phyloP scores from a whole-genome alignment of 345 rosid genomes.

The Mercurialis annua region DNA sequence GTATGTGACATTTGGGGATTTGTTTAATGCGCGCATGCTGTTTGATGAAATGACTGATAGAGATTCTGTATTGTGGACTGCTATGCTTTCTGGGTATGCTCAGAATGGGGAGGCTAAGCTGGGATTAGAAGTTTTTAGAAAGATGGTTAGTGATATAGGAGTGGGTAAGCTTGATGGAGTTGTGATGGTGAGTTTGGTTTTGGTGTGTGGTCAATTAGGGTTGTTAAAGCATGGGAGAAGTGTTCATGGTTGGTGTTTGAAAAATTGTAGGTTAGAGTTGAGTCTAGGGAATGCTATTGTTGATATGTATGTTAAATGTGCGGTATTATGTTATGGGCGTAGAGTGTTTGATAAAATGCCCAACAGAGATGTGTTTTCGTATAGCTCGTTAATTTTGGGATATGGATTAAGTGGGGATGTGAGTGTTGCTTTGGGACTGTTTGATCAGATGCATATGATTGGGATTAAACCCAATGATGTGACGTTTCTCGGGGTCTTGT shows the following conservation, averaged over 20 bases:
- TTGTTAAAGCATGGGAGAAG: conserved; percentile 51
- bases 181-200: conserved; percentile 61
- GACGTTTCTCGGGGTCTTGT: conserved; percentile 61
- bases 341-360: conserved; percentile 40
- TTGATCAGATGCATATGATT: conserved; percentile 36
- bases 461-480: conserved; percentile 49
- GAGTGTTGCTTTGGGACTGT: conserved; percentile 32
- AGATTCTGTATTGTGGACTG: conserved; percentile 57
- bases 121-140: conserved; percentile 41
- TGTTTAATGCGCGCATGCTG: conserved; percentile 38
- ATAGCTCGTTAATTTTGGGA: conserved; percentile 64
- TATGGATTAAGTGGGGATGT: conserved; percentile 52
- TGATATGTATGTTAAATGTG: conserved; percentile 57
- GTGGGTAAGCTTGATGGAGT: conserved; percentile 48
- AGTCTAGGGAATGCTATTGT: conserved; percentile 53
- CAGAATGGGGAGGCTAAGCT: conserved; percentile 46
- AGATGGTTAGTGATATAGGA: conserved; percentile 30
- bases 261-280: conserved; percentile 44
- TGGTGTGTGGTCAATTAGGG: conserved; percentile 50
- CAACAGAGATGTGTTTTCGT: conserved; percentile 51
- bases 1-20: conserved; percentile 31
- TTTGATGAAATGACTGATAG: conserved; percentile 49
- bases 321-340: conserved; percentile 31
- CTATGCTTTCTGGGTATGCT: conserved; percentile 64
- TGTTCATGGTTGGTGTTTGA: conserved; percentile 61